Evolutionary conservation across 768 basidiomycete genomes (phyloP).

Genomic region (Rhizopogon sp.): DNA sequence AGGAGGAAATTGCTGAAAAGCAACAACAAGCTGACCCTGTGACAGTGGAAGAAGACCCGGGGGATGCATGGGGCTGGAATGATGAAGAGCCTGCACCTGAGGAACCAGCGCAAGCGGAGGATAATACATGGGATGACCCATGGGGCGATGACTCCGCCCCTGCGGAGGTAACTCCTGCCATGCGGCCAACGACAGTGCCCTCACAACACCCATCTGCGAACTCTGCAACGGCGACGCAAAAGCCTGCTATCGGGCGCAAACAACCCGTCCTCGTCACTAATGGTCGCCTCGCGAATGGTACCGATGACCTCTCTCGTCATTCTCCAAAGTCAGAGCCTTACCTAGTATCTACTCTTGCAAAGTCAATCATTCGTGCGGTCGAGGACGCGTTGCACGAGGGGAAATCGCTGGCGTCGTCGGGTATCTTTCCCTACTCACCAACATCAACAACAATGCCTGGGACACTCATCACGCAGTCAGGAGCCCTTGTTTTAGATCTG

Average conservation of each 20-base stretch:
- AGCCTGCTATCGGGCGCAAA: slow-evolving; percentile 9
- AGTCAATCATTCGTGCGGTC: slow-evolving; percentile 49
- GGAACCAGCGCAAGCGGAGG: slow-evolving; percentile 31
- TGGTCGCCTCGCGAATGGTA: slow-evolving; percentile 14
- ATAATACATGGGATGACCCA: slow-evolving; percentile 58
- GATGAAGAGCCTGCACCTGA: slow-evolving; percentile 37
- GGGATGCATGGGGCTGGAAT: slow-evolving; percentile 78
- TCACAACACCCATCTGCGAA: slow-evolving; percentile 34
- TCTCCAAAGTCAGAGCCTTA: slow-evolving; percentile 42
- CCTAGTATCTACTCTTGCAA: slow-evolving; percentile 52
- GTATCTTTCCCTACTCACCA: slow-evolving; percentile 37
- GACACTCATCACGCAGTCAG: slow-evolving; percentile 52
- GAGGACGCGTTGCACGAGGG: slow-evolving; percentile 66
- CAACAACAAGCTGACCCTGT: slow-evolving; percentile 13
- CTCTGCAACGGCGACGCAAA: slow-evolving; percentile 25
- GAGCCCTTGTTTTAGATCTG: slow-evolving; percentile 67
- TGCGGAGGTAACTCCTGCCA: slow-evolving; percentile 21
- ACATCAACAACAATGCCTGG: slow-evolving; percentile 39
- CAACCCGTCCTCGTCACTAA: slow-evolving; percentile 5
- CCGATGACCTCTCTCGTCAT: slow-evolving; percentile 12
- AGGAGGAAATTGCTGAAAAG: slow-evolving; percentile 15
- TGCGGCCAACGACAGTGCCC: slow-evolving; percentile 23
- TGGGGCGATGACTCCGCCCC: slow-evolving; percentile 49
- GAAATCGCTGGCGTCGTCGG: slow-evolving; percentile 53
- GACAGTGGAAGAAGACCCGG: slow-evolving; percentile 30